Base-by-base conservation (phyloP, 495 filamentous ascomycete genomes). In the Tuber indicum region DNA sequence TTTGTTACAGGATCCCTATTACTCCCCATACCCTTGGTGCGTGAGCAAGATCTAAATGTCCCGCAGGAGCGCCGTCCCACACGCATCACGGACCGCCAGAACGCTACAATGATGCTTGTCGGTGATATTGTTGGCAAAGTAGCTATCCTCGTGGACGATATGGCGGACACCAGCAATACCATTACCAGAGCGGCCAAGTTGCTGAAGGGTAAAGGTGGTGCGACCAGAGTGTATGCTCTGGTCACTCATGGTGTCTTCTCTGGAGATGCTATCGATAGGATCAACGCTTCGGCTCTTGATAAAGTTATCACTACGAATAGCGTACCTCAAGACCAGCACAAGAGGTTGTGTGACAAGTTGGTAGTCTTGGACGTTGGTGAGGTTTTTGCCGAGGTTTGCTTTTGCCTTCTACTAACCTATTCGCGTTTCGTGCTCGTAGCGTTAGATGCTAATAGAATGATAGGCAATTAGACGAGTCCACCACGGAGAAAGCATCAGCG, bases 51-150 rank as follows among this genome's bases (percentile, higher is more conserved):
- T 66, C 76, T 79, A 75, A 83, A 46, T 73, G 41, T 47, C 26
- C 78, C 32, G 70, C 85, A 97, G 94, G 96, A 99, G 88, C 95
- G 96, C 76, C 93, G 96, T 46, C 94, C 94, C n/a, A 98, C 94
- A 62, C 91, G 92, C 75, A 94, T 96, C 84, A 92, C 91, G 23
- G 94, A 97, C 84, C 91, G 94, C 62, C 96, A 97, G 85, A 97
- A 98, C 85, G 95, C 96, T 23, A 93, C 93, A 46, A 98, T 99
- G 96, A 97, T 98, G 92, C 89, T 99, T 39, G 96, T 99, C 12
- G 96, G 96, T 74, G 90, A 97, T 82, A 93, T 99, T 39, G 87
- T 88, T 23, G 88, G 90, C 70, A 91, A 92, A 76, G 92, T 92
- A 72, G 90, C 93, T 69, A 97, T 99, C 82, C 86, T 99, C 70